Evolutionary conservation across 1,284 basidiomycete genomes (phyloP), one percentile per base, ranked within the genome.

Genomic region (Wolfiporia cocos): DNA sequence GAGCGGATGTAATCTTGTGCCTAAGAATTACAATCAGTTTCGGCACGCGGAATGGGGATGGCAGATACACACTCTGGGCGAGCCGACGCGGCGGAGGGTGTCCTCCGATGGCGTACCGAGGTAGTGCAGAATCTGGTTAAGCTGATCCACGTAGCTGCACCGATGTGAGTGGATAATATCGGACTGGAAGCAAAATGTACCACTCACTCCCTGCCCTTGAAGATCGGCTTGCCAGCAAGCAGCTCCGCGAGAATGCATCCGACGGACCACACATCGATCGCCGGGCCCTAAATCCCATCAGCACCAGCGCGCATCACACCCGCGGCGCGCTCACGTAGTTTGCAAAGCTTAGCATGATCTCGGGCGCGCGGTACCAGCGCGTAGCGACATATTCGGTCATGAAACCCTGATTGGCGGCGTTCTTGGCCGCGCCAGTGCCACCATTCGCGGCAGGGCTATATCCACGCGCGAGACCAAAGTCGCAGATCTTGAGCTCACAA

Each of bases 331-430:
- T 64, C 54, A 90, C 87, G 57, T 93, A 95, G 70, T 96, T 96
- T 33, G 92, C 92, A 57, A 96, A 96, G 65, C 88, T 92, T 53
- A 97, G 64, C 94, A 97, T 97, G 64, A 97, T 96, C 68, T 97
- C 93, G 0, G 94, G 94, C 15, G 93, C 93, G 39, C 93, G 76
- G 63, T 97, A 97, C 94, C 93, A 97, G 44, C 93, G 75, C 9
- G 93, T 97, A n/a, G 92, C 92, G 23, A 96, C 92, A 63, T 93
- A 96, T 67, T 99, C 96, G 0, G 96, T 99, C 96, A 99, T 99
- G 69, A 99, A 97, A 1, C 94, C 93, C 53, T 93, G 92, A 56
- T 91, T 91, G 28, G 84, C 86, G 11, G 79, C 77, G 0, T 74
- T 71, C 36, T 38, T 37, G 20, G 31, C 52, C 73, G 77, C 34